Evolutionary conservation across 805 yeast genomes (phyloP).

Genomic region (Wickerhamiella shivajii): DNA sequence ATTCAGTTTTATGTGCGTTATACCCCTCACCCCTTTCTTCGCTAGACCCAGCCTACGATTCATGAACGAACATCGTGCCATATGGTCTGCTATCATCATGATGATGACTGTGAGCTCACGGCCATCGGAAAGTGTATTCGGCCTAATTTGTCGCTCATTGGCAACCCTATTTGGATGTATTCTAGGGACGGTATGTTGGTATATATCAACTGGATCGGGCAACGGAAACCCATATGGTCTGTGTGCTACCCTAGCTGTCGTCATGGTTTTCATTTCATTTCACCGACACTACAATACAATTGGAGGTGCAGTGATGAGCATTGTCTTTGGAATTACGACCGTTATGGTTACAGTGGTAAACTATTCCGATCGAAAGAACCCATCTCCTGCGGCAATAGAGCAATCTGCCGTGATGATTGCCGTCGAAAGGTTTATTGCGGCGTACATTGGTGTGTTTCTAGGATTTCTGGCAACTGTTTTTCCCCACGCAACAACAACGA

Average conservation of each 20-base stretch:
- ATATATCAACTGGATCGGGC: constrained; percentile 18
- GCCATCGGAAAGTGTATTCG: constrained; percentile 24
- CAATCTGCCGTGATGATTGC: constrained; percentile 1
- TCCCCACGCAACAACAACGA: constrained; percentile 8
- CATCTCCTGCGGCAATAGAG: too few species aligned
- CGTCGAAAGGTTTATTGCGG: constrained; percentile 3
- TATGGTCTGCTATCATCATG: constrained; percentile 24
- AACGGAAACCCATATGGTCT: constrained; percentile 17
- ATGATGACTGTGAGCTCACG: constrained; percentile 21
- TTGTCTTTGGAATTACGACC: constrained; percentile 2
- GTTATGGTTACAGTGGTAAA: constrained; percentile 4
- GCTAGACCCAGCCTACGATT: constrained; percentile 17
- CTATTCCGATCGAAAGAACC: constrained; percentile 3
- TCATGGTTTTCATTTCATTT: neutral
- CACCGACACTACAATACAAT: constrained; percentile 5
- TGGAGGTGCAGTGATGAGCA: constrained; percentile 6
- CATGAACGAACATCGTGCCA: constrained; percentile 15
- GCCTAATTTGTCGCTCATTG: constrained; percentile 19
- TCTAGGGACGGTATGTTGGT: constrained; percentile 25
- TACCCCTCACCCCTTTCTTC: constrained; percentile 19
- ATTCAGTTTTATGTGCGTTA: constrained; percentile 1
- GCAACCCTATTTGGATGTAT: constrained; percentile 22
- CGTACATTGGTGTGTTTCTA: constrained; percentile 1
- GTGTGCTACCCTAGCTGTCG: constrained; percentile 3
- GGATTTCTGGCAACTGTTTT: constrained; percentile 1